Evolutionary conservation across 371 early-diverging fungal species (phyloP), one percentile per base, ranked within the genome.

Genomic region (Choanephora cucurbitarum): DNA sequence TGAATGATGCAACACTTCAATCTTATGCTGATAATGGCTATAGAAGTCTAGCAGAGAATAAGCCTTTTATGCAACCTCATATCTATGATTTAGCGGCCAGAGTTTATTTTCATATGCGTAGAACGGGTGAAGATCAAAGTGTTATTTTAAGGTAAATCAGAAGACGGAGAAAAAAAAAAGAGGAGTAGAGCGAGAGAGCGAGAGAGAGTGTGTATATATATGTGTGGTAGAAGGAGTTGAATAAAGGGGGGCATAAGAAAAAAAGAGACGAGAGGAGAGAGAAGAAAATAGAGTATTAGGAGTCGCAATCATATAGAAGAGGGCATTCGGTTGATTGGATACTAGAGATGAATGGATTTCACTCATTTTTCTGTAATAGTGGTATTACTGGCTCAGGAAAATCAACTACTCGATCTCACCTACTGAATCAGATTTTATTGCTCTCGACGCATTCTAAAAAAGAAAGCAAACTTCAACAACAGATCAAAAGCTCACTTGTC

Each of bases 301-400:
- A 37, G 21, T 22, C 15, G 37, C 34, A 31, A 39, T 39, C 46
- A 19, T 24, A 34, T 44, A 45, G 49, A 46, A 48, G 49, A 60
- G 62, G 62, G 57, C 62, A 66, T 39, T 13, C n/a, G 19, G 58
- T 28, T 33, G n/a, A 55, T 70, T 62, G 55, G 52, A 15, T 47
- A 21, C n/a, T n/a, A n/a, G n/a, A n/a, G n/a, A n/a, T n/a, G n/a
- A n/a, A n/a, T n/a, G n/a, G n/a, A n/a, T n/a, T n/a, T n/a, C n/a
- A 53, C 31, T 63, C 43, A 58, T 41, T 62, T 52, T 42, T 42
- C n/a, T 58, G 15, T 24, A 5, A n/a, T 57, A 81, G 84, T 60
- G 93, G 93, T 40, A 77, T 88, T 44, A 66, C 84, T 31, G 92
- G 91, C 17, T 81, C 85, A 31, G 93, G 93, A 49, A 91, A 91